Percentiles rank a stretch among this genome's conserved stretches.
phyloP scores from a whole-genome alignment of 2,329 filamentous ascomycete species.

The Colletotrichum cereale region DNA sequence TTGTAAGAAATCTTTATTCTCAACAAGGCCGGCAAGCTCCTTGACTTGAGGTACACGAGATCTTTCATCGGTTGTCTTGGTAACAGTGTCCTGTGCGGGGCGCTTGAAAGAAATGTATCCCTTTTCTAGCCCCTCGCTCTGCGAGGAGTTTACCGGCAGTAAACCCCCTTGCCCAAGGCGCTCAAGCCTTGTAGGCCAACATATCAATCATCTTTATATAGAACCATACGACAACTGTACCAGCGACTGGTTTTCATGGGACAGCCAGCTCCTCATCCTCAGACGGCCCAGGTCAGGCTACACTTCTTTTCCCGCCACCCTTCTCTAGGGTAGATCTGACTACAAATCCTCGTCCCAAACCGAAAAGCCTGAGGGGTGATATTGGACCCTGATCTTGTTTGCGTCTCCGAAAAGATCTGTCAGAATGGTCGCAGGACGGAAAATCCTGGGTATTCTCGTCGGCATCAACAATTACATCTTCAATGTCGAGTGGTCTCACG shows the following conservation, averaged over 20 bases:
- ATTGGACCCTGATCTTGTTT: no score
- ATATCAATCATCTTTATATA: not conserved
- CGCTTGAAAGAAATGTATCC: not conserved
- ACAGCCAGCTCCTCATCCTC: not conserved
- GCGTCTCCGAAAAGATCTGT: not conserved
- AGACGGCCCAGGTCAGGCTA: accelerated
- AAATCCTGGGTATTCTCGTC: constrained; percentile 15
- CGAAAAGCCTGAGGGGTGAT: no score
- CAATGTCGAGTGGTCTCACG: constrained; percentile 15
- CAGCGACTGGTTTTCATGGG: not conserved
- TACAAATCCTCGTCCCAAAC: not conserved
- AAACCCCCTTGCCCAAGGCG: not conserved
- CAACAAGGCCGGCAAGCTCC: not conserved
- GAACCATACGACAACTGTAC: not conserved
- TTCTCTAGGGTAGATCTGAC: not conserved
- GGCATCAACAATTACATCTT: not conserved
- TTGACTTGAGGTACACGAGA: accelerated
- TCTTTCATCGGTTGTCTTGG: not conserved
- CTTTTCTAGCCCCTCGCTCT: not conserved
- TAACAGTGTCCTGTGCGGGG: accelerated
- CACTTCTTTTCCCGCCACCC: no score
- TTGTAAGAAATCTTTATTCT: no score
- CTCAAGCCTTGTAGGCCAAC: not conserved
- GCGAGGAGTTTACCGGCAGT: not conserved
- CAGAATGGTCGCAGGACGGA: not conserved